These are phyloP conservation scores for Trichoderma gracile DNA, from an alignment of 2,329 filamentous ascomycete genomes.

Conservation along the genomic window DNA sequence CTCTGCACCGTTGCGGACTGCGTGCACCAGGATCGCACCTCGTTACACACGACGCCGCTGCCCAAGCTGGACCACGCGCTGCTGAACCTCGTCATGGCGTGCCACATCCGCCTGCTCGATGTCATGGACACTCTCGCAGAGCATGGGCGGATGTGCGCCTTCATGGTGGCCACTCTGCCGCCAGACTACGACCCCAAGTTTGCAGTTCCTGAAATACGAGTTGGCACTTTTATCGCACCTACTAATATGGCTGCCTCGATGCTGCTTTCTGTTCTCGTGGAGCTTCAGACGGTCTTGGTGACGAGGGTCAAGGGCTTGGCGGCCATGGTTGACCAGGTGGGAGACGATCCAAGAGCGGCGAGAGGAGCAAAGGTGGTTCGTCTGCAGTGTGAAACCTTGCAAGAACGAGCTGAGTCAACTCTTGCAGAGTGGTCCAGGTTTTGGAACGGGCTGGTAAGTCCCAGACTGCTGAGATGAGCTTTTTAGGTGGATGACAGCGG, in stretches of 20 bases:
- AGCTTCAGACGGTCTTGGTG: constrained; percentile 35
- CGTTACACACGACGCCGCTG: constrained; percentile 25
- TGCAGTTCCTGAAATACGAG: constrained; percentile 43
- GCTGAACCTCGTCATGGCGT: constrained; percentile 41
- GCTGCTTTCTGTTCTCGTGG: constrained; percentile 37
- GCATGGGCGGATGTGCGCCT: constrained; percentile 38
- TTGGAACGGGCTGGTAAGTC: constrained; percentile 5
- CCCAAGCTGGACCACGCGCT: constrained; percentile 39
- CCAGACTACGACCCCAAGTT: constrained; percentile 37
- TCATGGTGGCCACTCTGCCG: constrained; percentile 34
- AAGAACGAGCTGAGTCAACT: constrained; percentile 29
- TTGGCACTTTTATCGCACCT: constrained; percentile 43
- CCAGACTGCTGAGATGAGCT: not conserved
- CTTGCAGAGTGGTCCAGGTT: constrained; percentile 28
- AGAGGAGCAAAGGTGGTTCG: constrained; percentile 31
- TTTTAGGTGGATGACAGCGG: not conserved
- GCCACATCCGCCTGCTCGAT: constrained; percentile 42
- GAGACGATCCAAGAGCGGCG: constrained; percentile 21
- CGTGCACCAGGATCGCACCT: constrained; percentile 34
- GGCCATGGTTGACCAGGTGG: constrained; percentile 14
- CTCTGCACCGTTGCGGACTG: constrained; percentile 39
- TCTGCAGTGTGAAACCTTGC: constrained; percentile 35
- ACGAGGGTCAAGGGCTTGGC: constrained; percentile 27
- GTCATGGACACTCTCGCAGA: constrained; percentile 40
- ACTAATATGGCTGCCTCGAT: constrained; percentile 38